Evolutionary conservation across 352 stramenopile genomes (phyloP).

Genomic region (Pythium brachiatum): DNA sequence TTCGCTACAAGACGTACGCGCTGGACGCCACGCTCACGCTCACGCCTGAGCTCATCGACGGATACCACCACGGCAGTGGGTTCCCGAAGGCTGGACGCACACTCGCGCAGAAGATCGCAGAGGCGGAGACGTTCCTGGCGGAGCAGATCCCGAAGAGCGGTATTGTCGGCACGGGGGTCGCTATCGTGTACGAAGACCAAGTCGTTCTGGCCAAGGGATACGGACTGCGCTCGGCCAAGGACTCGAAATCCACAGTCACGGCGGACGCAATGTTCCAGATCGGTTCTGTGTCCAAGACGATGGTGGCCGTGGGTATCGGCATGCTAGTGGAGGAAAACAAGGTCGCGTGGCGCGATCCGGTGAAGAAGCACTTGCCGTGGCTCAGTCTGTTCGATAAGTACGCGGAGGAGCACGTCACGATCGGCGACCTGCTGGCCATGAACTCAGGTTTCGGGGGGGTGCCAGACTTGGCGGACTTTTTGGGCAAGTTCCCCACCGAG

Average conservation of each 20-base stretch:
- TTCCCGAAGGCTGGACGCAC: constrained; percentile 38
- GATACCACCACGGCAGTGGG: constrained; percentile 28
- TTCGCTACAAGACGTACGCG: neutral
- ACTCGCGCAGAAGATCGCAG: constrained; percentile 39
- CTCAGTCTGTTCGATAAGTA: constrained; percentile 59
- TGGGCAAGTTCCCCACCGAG: constrained; percentile 41
- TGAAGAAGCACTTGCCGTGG: constrained; percentile 52
- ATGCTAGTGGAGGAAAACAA: constrained; percentile 49
- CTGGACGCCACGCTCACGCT: neutral
- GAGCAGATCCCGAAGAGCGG: constrained; percentile 37
- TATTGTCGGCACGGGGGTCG: constrained; percentile 41
- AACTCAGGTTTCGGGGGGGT: constrained; percentile 49
- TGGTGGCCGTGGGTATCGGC: constrained; percentile 38
- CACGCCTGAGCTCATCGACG: constrained; percentile 6
- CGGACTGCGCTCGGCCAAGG: constrained; percentile 19
- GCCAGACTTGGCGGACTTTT: constrained; percentile 31
- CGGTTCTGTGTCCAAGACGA: constrained; percentile 63
- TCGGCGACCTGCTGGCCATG: constrained; percentile 54
- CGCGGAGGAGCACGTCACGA: constrained; percentile 44
- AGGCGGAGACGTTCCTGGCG: constrained; percentile 44
- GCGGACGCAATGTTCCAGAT: constrained; percentile 57
- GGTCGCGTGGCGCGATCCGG: constrained; percentile 43
- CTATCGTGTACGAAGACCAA: constrained; percentile 55
- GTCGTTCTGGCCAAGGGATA: constrained; percentile 25
- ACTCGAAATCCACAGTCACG: constrained; percentile 34